A percentile compares a stretch with the other conserved stretches of the same genome.
These are phyloP conservation scores for Mycena olivaceomarginata DNA, from an alignment of 768 basidiomycete genomes.

Conservation along the genomic window DNA sequence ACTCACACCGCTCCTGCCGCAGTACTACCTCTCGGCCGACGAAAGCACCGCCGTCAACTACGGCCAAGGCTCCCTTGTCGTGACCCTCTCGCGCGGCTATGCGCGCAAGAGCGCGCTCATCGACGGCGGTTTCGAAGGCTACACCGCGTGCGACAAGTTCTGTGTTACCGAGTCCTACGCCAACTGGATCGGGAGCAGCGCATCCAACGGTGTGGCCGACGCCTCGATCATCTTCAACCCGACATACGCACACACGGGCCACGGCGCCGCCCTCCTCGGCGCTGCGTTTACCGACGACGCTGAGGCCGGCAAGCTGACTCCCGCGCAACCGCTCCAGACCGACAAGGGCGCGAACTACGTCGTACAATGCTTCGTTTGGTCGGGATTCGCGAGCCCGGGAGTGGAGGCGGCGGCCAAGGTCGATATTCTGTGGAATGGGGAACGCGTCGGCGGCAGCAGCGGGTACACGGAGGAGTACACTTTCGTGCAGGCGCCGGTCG, in stretches of 20 bases:
- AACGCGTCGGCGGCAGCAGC: conserved; percentile 30
- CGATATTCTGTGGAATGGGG: conserved; percentile 20
- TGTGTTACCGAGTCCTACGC: conserved; percentile 35
- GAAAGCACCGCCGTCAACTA: conserved; percentile 22
- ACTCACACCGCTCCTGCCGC: background rate
- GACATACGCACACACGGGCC: conserved; percentile 38
- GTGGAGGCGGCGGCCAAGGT: conserved; percentile 30
- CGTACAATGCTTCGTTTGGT: conserved; percentile 36
- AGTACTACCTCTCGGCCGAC: conserved; percentile 40
- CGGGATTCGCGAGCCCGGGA: conserved; percentile 22
- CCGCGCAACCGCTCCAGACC: conserved; percentile 33
- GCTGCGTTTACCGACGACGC: background rate
- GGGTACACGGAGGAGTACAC: conserved; percentile 24
- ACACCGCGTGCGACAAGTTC: conserved; percentile 17
- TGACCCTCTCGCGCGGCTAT: conserved; percentile 41
- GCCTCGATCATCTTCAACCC: conserved; percentile 40
- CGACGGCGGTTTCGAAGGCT: background rate
- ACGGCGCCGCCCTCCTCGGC: conserved; percentile 22
- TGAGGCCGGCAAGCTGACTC: conserved; percentile 34
- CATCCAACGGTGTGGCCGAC: conserved; percentile 26
- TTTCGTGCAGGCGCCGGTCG: conserved; percentile 23
- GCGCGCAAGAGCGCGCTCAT: conserved; percentile 1
- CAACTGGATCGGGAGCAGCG: conserved; percentile 39
- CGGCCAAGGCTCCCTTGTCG: conserved; percentile 23
- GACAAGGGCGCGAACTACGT: conserved; percentile 32